Base-by-base conservation (phyloP, 441 rosid species). In the Biscutella laevigata region DNA sequence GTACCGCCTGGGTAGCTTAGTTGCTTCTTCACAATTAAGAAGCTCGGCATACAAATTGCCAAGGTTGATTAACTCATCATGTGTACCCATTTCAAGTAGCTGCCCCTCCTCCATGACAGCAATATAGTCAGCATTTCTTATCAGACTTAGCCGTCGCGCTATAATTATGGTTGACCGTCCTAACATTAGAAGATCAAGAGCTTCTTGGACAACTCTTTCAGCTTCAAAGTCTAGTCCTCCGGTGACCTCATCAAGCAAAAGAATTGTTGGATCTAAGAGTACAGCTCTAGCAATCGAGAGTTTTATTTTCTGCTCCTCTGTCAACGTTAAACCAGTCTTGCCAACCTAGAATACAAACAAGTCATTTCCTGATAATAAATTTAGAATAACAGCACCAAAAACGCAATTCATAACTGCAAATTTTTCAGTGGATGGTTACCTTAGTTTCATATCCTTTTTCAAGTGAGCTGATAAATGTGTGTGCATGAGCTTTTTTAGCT, bases 41-140 rank as follows among this genome's bases (percentile, higher is more conserved):
- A 89, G 99, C 66, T 94, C 99, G 3, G 89, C 94, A 62, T 94
- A 94, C 66, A 94, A 77, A 46, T 94, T 91, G 74, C 82, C 91
- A 59, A 73, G 75, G 74, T 73, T 72, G 50, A 83, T 67, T 53
- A 94, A 60, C 71, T 94, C 99, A 67, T 94, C 99, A 70, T 94
- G 99, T 22, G 96, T 94, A 32, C 99, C 99, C 89, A 94, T 89
- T 73, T 94, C 99, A 74, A 94, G 88, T 67, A 94, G 99, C 72
- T 79, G 97, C 11, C 99, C 99, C 71, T 94, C 99, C 71, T 94
- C 99, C 99, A 94, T 94, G 57, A 94, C 99, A 68, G 99, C 99
- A 65, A 94, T 94, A 62, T 89, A 94, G 73, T 94, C 99, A 66
- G 94, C 97, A 79, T 89, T 84, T 74, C 84, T 89, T 56, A 94